Evolutionary conservation across 108 stramenopile genomes (phyloP).

Genomic region (Skeletonema grethae): DNA sequence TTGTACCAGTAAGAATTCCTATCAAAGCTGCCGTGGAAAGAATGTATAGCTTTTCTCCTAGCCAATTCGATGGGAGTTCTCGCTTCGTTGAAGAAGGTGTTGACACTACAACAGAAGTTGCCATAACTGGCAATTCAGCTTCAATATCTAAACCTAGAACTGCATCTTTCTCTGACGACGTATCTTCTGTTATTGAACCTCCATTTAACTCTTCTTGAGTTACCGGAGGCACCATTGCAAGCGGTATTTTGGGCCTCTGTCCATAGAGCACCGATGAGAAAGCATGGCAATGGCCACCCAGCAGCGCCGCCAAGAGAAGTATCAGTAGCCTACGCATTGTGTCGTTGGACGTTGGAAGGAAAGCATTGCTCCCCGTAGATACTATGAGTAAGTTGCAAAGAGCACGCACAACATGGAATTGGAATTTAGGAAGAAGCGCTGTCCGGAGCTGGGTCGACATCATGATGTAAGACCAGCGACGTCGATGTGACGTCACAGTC

Average conservation of each 20-base stretch:
- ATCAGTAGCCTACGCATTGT: not conserved
- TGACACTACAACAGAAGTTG: not conserved
- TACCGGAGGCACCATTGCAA: slow-evolving; percentile 6
- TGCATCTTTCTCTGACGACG: not conserved
- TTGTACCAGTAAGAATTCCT: slow-evolving; percentile 64
- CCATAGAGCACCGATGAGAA: not conserved
- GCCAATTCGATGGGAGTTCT: slow-evolving; percentile 41
- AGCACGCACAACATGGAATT: too few relatives aligned
- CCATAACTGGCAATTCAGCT: not conserved
- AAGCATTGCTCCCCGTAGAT: too few relatives aligned
- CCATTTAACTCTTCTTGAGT: slow-evolving; percentile 2
- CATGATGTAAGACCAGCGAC: too few relatives aligned
- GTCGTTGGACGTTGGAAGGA: too few relatives aligned
- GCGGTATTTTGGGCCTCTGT: not conserved
- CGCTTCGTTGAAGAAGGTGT: not conserved
- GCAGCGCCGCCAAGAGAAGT: not conserved
- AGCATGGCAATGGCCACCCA: not conserved
- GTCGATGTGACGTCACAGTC: too few relatives aligned
- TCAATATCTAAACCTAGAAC: not conserved
- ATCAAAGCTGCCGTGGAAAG: slow-evolving; percentile 61
- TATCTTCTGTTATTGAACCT: not conserved
- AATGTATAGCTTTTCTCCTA: slow-evolving; percentile 50
- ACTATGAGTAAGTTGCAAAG: too few relatives aligned
- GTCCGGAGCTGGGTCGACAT: too few relatives aligned
- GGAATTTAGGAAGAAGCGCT: too few relatives aligned